Conservation (phyloP, 2,329 filamentous ascomycete species). For the Zopfia rhizophila region DNA sequence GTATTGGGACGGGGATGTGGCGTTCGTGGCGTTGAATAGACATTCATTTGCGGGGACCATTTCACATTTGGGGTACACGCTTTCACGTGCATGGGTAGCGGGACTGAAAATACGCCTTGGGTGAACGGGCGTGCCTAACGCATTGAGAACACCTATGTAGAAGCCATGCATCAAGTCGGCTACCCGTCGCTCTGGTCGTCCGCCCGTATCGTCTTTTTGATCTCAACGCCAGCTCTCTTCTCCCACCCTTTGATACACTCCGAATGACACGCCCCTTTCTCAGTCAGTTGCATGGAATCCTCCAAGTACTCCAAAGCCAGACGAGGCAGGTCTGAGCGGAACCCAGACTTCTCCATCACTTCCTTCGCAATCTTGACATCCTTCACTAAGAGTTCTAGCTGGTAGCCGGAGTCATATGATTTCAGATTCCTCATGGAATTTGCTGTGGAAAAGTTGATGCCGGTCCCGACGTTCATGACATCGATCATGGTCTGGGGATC, state of each 20-base stretch:
- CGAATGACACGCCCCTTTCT: slow-evolving; percentile 46
- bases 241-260: slow-evolving; percentile 49
- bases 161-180: too few species aligned
- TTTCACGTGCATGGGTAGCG: background rate
- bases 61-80: background rate
- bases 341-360: slow-evolving; percentile 44
- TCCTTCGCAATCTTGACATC: slow-evolving; percentile 50
- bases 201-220: slow-evolving; percentile 33
- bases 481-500: slow-evolving; percentile 54
- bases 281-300: slow-evolving; percentile 42
- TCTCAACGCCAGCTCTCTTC: slow-evolving; percentile 43
- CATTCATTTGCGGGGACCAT: too few species aligned
- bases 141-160: too few species aligned
- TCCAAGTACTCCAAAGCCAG: slow-evolving; percentile 44
- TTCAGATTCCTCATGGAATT: slow-evolving; percentile 37
- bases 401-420: slow-evolving; percentile 46
- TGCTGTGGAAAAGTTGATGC: slow-evolving; percentile 50
- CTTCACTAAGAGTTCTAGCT: slow-evolving; percentile 48
- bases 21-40: too few species aligned
- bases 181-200: too few species aligned
- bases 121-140: too few species aligned
- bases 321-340: slow-evolving; percentile 42
- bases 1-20: too few species aligned
- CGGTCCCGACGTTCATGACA: slow-evolving; percentile 55
- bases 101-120: too few species aligned